Evolutionary conservation across 2,329 filamentous ascomycete genomes (phyloP), one percentile per base, ranked within the genome.

Genomic region (Neophaeococcomyces aloes): DNA sequence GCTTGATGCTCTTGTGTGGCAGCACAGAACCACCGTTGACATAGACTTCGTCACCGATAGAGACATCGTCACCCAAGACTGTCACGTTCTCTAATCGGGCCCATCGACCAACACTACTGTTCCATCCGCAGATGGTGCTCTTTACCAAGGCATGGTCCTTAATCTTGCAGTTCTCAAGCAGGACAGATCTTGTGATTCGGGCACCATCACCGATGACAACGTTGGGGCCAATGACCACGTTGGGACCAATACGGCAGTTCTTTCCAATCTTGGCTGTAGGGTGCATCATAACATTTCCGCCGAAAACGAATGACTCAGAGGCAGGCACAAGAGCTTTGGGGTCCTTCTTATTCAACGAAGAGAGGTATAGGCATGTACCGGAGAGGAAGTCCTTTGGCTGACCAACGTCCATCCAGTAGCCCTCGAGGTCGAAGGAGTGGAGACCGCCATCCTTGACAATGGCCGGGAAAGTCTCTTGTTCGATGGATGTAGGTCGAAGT

Each of bases 131-230:
- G 64, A 98, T 96, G 58, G 89, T 91, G 63, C 85, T 93, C 79
- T 96, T 96, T 65, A 98, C 78, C 89, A 89, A 96, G 37, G 91
- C 91, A 65, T 98, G 89, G 63, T 98, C 91, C 76, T 95, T 95
- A 67, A 95, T 82, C 72, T 93, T 94, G 68, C 83, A 86, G 59
- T 86, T 84, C 50, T 82, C 77, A 53, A 98, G 75, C 45, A 98
- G 69, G 18, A 96, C 91, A 59, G 85, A 94, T 57, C 91, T 81
- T 69, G 96, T 89, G 53, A 98, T 76, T 56, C 89, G 80, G 32
- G 95, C 91, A 61, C 89, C 91, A 54, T 98, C 89, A 44, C 89
- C 89, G 46, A 98, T 75, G 36, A 94, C 80, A 34, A 94, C 89
- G 57, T 87, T 82, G 44, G 89, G 88, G 31, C 91, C 89, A 61